These are phyloP conservation scores for Cucurbita ficifolia DNA, from an alignment of 306 rosid species.

Conservation along the genomic window DNA sequence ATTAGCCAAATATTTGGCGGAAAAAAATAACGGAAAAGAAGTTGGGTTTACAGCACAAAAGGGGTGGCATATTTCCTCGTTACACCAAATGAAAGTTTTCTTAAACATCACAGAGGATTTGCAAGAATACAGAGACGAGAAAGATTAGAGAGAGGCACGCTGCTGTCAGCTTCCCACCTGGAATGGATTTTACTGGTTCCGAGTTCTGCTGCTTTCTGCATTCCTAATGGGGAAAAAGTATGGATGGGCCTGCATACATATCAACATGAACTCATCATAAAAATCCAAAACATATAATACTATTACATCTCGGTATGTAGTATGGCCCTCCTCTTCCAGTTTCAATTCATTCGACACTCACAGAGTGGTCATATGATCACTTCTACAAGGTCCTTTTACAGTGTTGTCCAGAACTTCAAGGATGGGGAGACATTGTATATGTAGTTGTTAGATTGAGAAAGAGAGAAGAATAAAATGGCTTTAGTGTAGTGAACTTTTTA, in stretches of 20 bases:
- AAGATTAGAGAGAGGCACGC: not conserved
- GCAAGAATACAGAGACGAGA: not conserved
- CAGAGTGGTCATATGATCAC: not conserved
- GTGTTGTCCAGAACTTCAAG: not conserved
- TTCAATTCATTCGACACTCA: not conserved
- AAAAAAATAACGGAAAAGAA: not conserved
- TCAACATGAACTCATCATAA: not conserved
- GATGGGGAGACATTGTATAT: not conserved
- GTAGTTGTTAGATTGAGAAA: not conserved
- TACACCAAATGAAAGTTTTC: not conserved
- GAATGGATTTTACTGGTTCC: constrained; percentile 34
- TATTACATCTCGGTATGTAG: not conserved
- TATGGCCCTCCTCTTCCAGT: not conserved
- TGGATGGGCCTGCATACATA: constrained; percentile 38
- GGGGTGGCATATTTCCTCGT: not conserved
- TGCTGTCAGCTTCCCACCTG: not conserved
- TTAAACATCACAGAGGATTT: not conserved
- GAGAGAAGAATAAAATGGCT: not conserved
- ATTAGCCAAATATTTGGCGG: not conserved
- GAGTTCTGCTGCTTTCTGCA: constrained; percentile 36
- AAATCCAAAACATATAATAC: not conserved
- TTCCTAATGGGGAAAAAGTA: constrained; percentile 32
- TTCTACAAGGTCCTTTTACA: not conserved
- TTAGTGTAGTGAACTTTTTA: constrained; percentile 9
- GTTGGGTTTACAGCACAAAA: not conserved